Evolutionary conservation across 352 stramenopile genomes (phyloP).

Genomic region (Phytophthora chlamydospora): DNA sequence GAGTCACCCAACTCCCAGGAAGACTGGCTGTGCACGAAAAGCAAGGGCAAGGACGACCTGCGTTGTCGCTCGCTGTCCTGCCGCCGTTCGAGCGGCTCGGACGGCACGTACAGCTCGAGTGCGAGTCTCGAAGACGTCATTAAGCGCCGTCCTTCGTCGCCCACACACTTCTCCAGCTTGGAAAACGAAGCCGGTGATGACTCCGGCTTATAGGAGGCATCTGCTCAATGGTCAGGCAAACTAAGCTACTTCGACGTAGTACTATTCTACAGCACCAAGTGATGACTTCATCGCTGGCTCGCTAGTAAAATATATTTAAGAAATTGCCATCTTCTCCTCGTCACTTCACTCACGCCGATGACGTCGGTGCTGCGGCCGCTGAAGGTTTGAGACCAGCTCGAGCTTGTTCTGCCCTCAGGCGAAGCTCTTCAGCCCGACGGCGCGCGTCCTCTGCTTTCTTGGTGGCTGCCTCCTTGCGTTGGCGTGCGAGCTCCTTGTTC

Average conservation of each 20-base stretch:
- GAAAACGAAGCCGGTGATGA: conserved; percentile 14
- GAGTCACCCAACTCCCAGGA: no score
- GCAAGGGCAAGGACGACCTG: conserved; percentile 21
- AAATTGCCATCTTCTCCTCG: conserved; percentile 6
- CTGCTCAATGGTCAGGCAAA: conserved; percentile 13
- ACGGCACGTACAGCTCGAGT: conserved; percentile 64
- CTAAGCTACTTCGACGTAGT: conserved; percentile 18
- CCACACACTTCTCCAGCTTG: conserved; percentile 25
- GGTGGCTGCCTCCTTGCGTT: conserved; percentile 51
- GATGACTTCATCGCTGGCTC: conserved; percentile 6
- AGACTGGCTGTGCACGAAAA: conserved; percentile 29
- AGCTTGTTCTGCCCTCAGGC: conserved; percentile 56
- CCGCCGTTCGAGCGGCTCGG: conserved; percentile 45
- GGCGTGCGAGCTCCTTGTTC: conserved; percentile 48
- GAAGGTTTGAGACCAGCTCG: conserved; percentile 36
- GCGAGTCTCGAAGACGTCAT: conserved; percentile 61
- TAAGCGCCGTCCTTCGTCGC: conserved; percentile 26
- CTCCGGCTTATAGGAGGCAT: conserved; percentile 2
- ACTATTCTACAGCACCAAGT: no score
- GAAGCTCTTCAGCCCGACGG: conserved; percentile 62
- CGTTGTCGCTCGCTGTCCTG: conserved; percentile 52
- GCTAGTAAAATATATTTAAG: conserved; percentile 33
- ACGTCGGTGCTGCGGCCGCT: conserved; percentile 17
- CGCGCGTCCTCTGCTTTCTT: conserved; percentile 61
- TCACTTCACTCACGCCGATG: conserved; percentile 19